Base-by-base conservation (phyloP, 495 filamentous ascomycete species). In the Penicillium turbatum region DNA sequence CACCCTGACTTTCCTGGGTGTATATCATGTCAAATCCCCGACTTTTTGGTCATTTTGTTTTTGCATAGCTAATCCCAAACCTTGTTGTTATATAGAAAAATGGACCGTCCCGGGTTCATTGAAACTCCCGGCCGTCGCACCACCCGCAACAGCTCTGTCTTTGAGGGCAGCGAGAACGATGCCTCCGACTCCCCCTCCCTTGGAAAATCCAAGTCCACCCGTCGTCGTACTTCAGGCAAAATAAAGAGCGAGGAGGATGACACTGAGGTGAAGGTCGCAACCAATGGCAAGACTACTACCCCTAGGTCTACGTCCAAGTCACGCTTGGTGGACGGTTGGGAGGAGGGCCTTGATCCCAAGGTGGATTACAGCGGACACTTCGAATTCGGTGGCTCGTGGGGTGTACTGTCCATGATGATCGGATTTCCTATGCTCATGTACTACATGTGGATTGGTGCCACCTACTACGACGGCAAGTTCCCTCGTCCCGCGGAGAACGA, bases 361-460 rank as follows among this genome's bases (percentile, higher is more conserved):
- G 64, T 96, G 54, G 90, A 97, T 71, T 76, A 82, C 64, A 89
- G 86, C 45, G 87, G 85, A 42, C 78, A 88, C 51, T 89, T 86
- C 64, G 93, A 98, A 63, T 97, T 98, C 63, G 90, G 91, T 53
- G 93, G 93, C 52, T 84, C 88, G 2, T 72, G 72, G 43, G 92
- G 92, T 50, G 84, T 90, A 21, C 67, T 74, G 17, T 75, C 83
- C 48, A 89, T 95, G 82, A 98, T 98, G 90, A 77, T 93, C 54
- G 86, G 84, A 41, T 98, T 97, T 70, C 93, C 93, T 11, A 32
- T 87, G 38, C 77, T 98, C 56, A 98, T 98, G 93, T 97, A 87
- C 77, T 97, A 96, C 76, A 92, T 98, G 89, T 98, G 92, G 92
- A 86, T 95, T 66, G 93, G 93, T 27, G 88, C 92, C 35, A 89